Evolutionary conservation across 345 rosid genomes (phyloP).

Genomic region (Corchorus olitorius): DNA sequence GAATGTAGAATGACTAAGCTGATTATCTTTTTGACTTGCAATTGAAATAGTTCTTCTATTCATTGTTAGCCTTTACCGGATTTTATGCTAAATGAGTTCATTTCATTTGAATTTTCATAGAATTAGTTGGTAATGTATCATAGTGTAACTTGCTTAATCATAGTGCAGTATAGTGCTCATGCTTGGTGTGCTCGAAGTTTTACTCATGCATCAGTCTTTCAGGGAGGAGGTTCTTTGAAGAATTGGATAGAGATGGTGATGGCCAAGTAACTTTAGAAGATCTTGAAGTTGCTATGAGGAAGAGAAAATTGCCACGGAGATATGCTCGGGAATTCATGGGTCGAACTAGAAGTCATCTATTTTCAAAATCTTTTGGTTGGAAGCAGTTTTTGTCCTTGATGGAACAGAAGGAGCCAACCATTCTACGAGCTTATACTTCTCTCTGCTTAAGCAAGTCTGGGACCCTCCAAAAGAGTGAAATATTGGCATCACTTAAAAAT

Average conservation of each 20-base stretch:
- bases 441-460: constrained; percentile 93
- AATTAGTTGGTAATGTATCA: not conserved
- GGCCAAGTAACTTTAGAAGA: constrained; percentile 93
- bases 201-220: constrained; percentile 15
- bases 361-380: constrained; percentile 96
- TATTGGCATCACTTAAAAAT: constrained; percentile 81
- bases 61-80: not conserved
- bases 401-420: constrained; percentile 98
- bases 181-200: not conserved
- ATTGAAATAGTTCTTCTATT: not conserved
- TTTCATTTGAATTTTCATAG: constrained; percentile 7
- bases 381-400: constrained; percentile 94
- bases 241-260: constrained; percentile 96
- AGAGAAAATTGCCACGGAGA: constrained; percentile 79
- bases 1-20: not conserved
- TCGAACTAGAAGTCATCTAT: constrained; percentile 82
- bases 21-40: not conserved
- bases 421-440: constrained; percentile 96
- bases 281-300: constrained; percentile 92
- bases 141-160: not conserved
- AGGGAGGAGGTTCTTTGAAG: constrained; percentile 98
- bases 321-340: constrained; percentile 89
- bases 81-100: constrained; percentile 7
- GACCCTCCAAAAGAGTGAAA: constrained; percentile 94
- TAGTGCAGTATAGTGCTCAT: not conserved